These are phyloP conservation scores for Sporobolus alterniflorus DNA, from an alignment of 202 grass and related monocot species.

Conservation along the genomic window DNA sequence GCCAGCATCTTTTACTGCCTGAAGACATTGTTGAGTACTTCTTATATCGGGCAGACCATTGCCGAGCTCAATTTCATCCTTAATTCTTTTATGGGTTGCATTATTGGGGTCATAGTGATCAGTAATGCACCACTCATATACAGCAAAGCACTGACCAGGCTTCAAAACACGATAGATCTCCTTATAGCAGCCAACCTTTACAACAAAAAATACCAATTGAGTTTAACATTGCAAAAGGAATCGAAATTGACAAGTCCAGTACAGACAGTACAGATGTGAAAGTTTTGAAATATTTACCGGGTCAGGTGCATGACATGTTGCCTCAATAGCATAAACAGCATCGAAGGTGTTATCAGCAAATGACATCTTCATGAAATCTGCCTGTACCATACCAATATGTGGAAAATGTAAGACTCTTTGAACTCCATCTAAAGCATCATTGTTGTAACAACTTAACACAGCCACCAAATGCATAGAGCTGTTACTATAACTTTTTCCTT, in stretches of 20 bases:
- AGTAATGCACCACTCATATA: conserved; percentile 97
- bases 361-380: conserved; percentile 97
- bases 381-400: conserved; percentile 59
- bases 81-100: conserved; percentile 80
- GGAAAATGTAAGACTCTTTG: conserved; percentile 18
- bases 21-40: conserved; percentile 84
- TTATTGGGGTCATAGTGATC: conserved; percentile 84
- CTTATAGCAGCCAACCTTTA: conserved; percentile 95
- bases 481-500: not conserved
- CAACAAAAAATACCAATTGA: conserved; percentile 33
- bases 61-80: conserved; percentile 91
- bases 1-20: conserved; percentile 90
- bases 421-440: conserved; percentile 1
- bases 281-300: conserved; percentile 46
- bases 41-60: conserved; percentile 92
- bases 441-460: conserved; percentile 31
- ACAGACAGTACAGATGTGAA: not conserved
- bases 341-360: conserved; percentile 80
- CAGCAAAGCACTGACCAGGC: conserved; percentile 92
- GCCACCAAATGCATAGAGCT: not conserved
- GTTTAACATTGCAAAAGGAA: not conserved
- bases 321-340: conserved; percentile 91
- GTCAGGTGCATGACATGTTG: conserved; percentile 96
- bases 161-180: conserved; percentile 95
- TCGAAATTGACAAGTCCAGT: conserved; percentile 6